Conservation (phyloP, 2,329 filamentous ascomycete genomes). For the Verticillium alfalfae region DNA sequence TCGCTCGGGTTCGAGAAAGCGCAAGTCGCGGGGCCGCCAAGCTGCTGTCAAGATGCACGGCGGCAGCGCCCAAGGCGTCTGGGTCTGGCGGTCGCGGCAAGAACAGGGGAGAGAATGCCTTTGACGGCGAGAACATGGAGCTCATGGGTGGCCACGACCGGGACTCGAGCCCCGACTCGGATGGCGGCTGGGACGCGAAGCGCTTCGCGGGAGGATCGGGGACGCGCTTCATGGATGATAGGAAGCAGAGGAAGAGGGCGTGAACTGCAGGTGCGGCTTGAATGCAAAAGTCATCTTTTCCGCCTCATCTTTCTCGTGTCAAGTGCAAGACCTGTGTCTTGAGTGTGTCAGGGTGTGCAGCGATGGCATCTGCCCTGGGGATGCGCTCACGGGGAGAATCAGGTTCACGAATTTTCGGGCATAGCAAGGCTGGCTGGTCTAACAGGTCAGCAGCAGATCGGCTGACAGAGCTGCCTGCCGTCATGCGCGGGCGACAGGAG, state of each 20-base stretch:
- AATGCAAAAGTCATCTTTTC: not conserved
- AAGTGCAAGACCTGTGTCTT: too few relatives aligned
- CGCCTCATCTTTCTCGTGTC: not conserved
- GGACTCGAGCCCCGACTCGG: not conserved
- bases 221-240: not conserved
- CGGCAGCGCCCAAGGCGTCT: not conserved
- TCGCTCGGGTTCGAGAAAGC: conserved; percentile 38
- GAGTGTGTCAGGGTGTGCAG: too few relatives aligned
- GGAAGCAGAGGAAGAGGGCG: not conserved
- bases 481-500: too few relatives aligned
- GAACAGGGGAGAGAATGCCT: not conserved
- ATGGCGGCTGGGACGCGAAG: not conserved
- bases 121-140: not conserved
- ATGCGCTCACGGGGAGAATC: too few relatives aligned
- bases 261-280: not conserved
- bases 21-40: conserved; percentile 23
- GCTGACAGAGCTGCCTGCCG: too few relatives aligned
- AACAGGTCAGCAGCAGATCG: too few relatives aligned
- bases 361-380: too few relatives aligned
- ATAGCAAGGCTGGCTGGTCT: too few relatives aligned
- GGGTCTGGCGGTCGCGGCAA: not conserved
- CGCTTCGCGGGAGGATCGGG: not conserved
- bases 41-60: not conserved
- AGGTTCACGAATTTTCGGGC: too few relatives aligned
- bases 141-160: not conserved